Base-by-base conservation (phyloP, 1,284 basidiomycete species). In the Ceratobasidium sp. region DNA sequence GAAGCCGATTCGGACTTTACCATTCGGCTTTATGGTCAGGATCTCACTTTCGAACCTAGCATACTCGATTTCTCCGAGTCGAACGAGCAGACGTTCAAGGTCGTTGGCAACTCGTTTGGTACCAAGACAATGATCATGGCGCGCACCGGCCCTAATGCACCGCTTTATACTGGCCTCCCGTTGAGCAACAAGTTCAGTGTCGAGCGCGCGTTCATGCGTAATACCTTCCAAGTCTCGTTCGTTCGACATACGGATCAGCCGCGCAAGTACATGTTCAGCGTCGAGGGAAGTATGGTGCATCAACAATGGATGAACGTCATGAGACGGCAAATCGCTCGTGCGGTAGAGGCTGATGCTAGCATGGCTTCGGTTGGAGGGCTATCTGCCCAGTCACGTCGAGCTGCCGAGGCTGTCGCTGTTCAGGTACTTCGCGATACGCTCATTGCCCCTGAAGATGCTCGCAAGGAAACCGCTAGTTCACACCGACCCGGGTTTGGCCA, bases 171-270 rank as follows among this genome's bases (percentile, higher is more conserved):
- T 0, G 88, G 89, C 19, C 79, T 98, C 29, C 90, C 93, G 16
- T 81, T 89, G 60, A 90, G 87, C 74, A 87, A 84, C 71, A 82
- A 86, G 7, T 81, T 98, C 73, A 82, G 84, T 27, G 87, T 97
- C 69, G 95, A 97, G 77, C 86, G 94, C 25, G 87, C 90, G 0
- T 95, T 95, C 79, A 96, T 97, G 94, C 86, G 88, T 57, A 89
- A 95, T 75, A 95, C 93, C 0, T 94, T 97, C 81, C 91, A 95
- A 75, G 79, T 97, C 23, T 87, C 91, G 2, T 97, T 97, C 78
- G 74, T 84, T 49, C 89, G 89, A 73, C 87, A 89, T 72, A 77
- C 81, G 16, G 86, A 87, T 27, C 73, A 80, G 68, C 90, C 89
- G 77, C 84, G 93, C 72, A 87, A 88, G 75, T 97, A 97, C 78